A percentile compares a stretch with the other conserved stretches of the same genome.
phyloP scores from a whole-genome alignment of 441 rosid genomes.

The Hypseocharis bilobata region DNA sequence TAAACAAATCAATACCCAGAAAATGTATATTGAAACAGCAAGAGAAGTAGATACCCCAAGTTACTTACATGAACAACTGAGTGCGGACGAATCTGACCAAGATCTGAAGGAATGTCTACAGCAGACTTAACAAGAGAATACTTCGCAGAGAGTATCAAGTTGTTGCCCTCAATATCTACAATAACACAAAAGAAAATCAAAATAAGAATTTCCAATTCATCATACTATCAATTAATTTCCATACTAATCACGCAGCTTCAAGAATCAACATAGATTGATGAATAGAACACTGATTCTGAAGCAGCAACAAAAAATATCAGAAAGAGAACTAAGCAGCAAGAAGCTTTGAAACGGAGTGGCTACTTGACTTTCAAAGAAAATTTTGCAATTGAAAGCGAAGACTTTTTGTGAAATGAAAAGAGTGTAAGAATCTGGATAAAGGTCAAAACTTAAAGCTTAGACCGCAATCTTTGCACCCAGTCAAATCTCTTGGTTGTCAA shows the following conservation, averaged over 20 bases:
- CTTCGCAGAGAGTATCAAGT: constrained; percentile 73
- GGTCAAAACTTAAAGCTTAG: background rate
- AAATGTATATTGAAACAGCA: constrained; percentile 3
- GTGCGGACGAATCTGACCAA: constrained; percentile 47
- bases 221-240: background rate
- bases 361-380: no score
- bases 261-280: background rate
- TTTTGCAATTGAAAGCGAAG: background rate
- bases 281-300: background rate
- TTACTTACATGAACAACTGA: constrained; percentile 65
- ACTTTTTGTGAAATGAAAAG: background rate
- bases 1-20: background rate
- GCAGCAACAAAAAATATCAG: background rate
- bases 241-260: background rate
- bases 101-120: constrained; percentile 66
- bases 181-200: constrained; percentile 7
- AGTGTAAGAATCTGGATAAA: background rate
- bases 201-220: constrained; percentile 12
- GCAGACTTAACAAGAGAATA: constrained; percentile 57
- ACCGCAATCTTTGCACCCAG: background rate
- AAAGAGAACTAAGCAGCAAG: background rate
- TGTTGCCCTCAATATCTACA: constrained; percentile 72
- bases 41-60: constrained; percentile 9
- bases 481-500: background rate
- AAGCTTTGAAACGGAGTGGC: no score